phyloP scores from a whole-genome alignment of 371 early-diverging fungal species.

The Sporodiniella umbellata region DNA sequence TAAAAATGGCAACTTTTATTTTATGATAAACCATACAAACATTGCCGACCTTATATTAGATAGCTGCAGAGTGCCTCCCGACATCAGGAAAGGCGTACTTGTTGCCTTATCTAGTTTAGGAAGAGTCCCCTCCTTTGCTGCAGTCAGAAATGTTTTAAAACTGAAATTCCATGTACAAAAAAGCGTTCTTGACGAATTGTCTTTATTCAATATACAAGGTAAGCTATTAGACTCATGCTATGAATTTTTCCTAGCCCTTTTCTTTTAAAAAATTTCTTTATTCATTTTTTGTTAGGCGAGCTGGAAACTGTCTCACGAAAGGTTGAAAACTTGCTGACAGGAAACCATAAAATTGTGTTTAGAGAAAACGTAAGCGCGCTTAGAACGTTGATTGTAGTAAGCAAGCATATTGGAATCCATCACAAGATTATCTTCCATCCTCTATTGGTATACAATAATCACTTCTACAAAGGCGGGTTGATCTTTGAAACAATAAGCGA shows the following conservation, averaged over 20 bases:
- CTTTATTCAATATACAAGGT: constrained; percentile 59
- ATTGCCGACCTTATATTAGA: constrained; percentile 66
- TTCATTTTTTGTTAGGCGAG: constrained; percentile 49
- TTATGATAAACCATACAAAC: constrained; percentile 56
- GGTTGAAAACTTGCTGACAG: constrained; percentile 59
- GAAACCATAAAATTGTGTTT: constrained; percentile 42
- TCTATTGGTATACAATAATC: constrained; percentile 71
- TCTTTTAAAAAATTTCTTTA: not conserved
- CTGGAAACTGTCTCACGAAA: constrained; percentile 47
- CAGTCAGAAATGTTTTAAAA: constrained; percentile 60
- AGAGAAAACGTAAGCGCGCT: constrained; percentile 51
- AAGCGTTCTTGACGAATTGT: constrained; percentile 63
- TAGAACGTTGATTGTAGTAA: constrained; percentile 43
- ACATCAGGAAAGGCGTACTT: constrained; percentile 54
- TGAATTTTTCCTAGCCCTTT: not conserved
- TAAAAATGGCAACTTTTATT: constrained; percentile 52
- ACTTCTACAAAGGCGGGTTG: constrained; percentile 69
- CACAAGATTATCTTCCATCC: constrained; percentile 67
- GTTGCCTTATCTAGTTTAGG: constrained; percentile 59
- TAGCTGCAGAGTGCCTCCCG: constrained; percentile 58
- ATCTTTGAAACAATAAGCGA: constrained; percentile 72
- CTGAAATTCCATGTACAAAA: constrained; percentile 58
- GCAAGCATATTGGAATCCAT: constrained; percentile 60
- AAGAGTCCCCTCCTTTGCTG: constrained; percentile 54
- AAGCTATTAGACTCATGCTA: too few species aligned